Base-by-base conservation (phyloP, 805 yeast species). In the Pichia gijzeniarum region DNA sequence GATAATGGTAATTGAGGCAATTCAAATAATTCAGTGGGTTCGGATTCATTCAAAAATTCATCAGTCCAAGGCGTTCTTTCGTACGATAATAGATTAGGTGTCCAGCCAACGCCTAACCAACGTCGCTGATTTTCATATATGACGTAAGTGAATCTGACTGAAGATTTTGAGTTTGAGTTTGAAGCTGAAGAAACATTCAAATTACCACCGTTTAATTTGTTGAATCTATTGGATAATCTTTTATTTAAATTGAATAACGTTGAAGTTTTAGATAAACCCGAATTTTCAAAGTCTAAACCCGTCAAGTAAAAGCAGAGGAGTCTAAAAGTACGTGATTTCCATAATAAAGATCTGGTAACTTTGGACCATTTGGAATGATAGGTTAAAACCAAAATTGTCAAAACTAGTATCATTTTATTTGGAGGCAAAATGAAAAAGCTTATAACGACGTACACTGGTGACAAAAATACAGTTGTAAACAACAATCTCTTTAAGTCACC, bases 91-190 rank as follows among this genome's bases (percentile, higher is more conserved):
- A 93, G 72, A 59, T 89, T 89, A 14, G 95, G 73, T 0, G 98
- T 91, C 99, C 99, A 91, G 12, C 99, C 99, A 55, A 91, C 86
- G 13, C 97, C 98, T 34, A 91, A 72, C 99, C 99, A 91, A 57
- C 95, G 80, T 59, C 99, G 79, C 68, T 91, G 98, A 62, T 91
- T 91, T 62, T 91, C 99, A 63, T 82, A 90, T 10, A 93, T 71
- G 2, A 88, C 97, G 64, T 87, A 91, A 4, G 97, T 90, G 64
- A 90, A 93, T 45, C 90, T 68, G 27, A 87, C 89, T 1, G 80
- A 78, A 17, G 48, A 48, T 36, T 40, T 48, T 16, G 53, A 44
- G 25, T 42, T 48, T 12, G 47, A 40, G 10, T 18, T 37, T 14
- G 51, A 42, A 50, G 50, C 38, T 41, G 40, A 2, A 54, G 49